Evolutionary conservation across 352 stramenopile genomes (phyloP).

Genomic region (Pythium dissimile): DNA sequence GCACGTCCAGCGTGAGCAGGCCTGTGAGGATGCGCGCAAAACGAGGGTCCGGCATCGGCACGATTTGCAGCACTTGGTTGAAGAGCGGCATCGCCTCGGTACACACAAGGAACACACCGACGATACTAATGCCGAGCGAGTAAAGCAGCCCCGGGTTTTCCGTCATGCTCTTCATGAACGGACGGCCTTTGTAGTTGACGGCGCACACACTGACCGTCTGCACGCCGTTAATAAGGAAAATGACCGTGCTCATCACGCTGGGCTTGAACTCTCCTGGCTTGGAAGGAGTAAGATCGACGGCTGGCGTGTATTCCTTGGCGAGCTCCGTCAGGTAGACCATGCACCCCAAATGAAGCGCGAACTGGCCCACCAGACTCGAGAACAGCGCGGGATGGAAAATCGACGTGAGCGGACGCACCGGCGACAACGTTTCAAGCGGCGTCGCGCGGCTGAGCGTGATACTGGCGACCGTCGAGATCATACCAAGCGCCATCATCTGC

Average conservation of each 20-base stretch:
- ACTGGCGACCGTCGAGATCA: slow-evolving; percentile 84
- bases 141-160: slow-evolving; percentile 97
- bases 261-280: slow-evolving; percentile 94
- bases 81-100: slow-evolving; percentile 90
- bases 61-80: slow-evolving; percentile 91
- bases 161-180: slow-evolving; percentile 97
- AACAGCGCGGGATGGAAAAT: slow-evolving; percentile 96
- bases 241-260: slow-evolving; percentile 97
- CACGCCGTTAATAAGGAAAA: slow-evolving; percentile 96
- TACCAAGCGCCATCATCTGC: slow-evolving; percentile 90
- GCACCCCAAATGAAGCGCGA: slow-evolving; percentile 91
- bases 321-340: slow-evolving; percentile 93
- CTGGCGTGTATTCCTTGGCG: slow-evolving; percentile 86
- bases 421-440: slow-evolving; percentile 92
- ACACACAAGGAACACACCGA: slow-evolving; percentile 90
- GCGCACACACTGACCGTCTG: slow-evolving; percentile 97
- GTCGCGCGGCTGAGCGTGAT: slow-evolving; percentile 90
- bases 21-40: slow-evolving; percentile 81
- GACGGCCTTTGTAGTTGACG: slow-evolving; percentile 98
- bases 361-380: slow-evolving; percentile 94
- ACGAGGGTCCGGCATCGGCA: slow-evolving; percentile 86
- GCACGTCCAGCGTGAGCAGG: slow-evolving; percentile 78
- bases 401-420: slow-evolving; percentile 89
- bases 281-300: slow-evolving; percentile 72
- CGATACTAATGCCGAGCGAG: slow-evolving; percentile 82